Conservation (phyloP, 768 basidiomycete species). For the Rhodosporidiobolus odoratus region DNA sequence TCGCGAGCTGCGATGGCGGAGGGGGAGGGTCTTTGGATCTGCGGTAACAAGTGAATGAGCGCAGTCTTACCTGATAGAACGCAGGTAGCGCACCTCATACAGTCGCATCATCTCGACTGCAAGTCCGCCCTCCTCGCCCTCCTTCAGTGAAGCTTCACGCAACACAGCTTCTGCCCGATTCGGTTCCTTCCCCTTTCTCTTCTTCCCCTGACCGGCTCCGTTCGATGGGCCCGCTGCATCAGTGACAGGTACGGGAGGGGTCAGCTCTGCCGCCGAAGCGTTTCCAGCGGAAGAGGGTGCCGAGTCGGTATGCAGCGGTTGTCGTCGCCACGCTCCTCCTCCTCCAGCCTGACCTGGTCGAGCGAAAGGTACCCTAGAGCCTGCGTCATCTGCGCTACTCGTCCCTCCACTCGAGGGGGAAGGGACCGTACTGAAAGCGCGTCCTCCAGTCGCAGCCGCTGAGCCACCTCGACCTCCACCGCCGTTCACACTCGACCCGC, state of each 20-base stretch:
- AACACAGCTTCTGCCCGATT: slow-evolving; percentile 3
- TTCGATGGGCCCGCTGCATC: background rate
- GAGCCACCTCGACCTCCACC: background rate
- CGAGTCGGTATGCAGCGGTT: background rate
- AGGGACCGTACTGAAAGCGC: background rate
- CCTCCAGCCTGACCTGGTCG: background rate
- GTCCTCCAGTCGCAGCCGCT: background rate
- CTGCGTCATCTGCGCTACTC: background rate
- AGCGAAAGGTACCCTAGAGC: background rate
- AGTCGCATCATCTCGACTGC: slow-evolving; percentile 16
- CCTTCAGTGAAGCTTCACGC: background rate
- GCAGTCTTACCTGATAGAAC: rapidly evolving
- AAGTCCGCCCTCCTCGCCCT: slow-evolving; percentile 17
- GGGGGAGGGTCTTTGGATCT: slow-evolving; percentile 29
- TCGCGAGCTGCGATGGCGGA: slow-evolving; percentile 25
- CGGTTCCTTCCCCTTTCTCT: background rate
- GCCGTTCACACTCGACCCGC: background rate
- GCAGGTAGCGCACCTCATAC: slow-evolving; percentile 13
- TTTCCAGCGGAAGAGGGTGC: too few species aligned
- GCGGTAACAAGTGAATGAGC: background rate
- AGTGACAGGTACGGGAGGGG: background rate
- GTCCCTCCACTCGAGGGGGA: background rate
- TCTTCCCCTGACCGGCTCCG: background rate
- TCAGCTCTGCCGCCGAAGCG: background rate
- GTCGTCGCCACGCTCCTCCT: background rate